Percentiles rank a stretch among this genome's conserved stretches.
Conservation (phyloP, 306 rosid genomes). For the Styphnolobium japonicum region DNA sequence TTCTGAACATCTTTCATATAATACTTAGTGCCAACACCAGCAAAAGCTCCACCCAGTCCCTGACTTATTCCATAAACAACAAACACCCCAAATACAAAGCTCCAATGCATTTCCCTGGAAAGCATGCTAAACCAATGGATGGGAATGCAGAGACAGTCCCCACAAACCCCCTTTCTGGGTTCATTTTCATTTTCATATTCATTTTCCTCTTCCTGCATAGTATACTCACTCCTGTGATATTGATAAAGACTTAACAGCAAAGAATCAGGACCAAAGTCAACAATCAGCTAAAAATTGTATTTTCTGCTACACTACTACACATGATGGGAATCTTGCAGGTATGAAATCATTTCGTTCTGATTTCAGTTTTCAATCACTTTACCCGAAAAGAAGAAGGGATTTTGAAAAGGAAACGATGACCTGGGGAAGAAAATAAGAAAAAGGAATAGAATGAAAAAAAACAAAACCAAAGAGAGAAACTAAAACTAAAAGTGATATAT, state of each 20-base stretch:
- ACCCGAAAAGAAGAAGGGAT: not conserved
- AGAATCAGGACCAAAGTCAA: conserved; percentile 12
- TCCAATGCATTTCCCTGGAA: conserved; percentile 86
- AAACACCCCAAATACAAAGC: conserved; percentile 77
- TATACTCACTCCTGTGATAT: not conserved
- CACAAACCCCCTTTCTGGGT: conserved; percentile 34
- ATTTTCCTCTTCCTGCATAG: conserved; percentile 75
- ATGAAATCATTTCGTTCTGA: no score
- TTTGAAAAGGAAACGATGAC: conserved; percentile 10
- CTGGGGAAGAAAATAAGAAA: not conserved
- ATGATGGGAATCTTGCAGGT: no score
- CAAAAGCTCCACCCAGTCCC: conserved; percentile 86
- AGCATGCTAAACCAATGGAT: conserved; percentile 70
- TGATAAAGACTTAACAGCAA: not conserved
- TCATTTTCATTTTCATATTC: conserved; percentile 50
- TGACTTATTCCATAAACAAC: conserved; percentile 84
- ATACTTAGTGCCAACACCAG: conserved; percentile 68
- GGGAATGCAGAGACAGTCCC: conserved; percentile 50
- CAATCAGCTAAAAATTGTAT: no score
- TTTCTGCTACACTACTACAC: no score
- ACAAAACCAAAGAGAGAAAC: not conserved
- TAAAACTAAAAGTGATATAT: no score
- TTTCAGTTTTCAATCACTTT: not conserved
- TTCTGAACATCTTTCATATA: conserved; percentile 97
- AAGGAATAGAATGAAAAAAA: not conserved